A percentile compares a stretch with the other conserved stretches of the same genome.
phyloP scores from a whole-genome alignment of 179 eudicot genomes.

The Spinacia oleracea region DNA sequence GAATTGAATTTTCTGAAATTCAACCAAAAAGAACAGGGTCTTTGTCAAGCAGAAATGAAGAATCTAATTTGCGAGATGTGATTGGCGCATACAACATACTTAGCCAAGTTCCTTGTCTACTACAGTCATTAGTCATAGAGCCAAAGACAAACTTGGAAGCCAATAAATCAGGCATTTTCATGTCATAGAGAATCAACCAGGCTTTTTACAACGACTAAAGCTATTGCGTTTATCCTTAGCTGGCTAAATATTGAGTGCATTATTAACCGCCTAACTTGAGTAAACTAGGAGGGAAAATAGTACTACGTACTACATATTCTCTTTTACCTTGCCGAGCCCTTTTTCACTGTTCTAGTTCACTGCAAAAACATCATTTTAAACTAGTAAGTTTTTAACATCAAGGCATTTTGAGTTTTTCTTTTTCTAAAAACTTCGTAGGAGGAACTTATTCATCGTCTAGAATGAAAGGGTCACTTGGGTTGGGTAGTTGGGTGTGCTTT shows the following conservation, averaged over 20 bases:
- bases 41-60: conserved; percentile 4
- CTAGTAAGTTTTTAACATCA: not conserved
- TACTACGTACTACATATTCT: too few species aligned
- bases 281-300: not conserved
- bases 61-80: conserved; percentile 19
- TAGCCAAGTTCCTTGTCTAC: not conserved
- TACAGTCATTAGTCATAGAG: conserved; percentile 1
- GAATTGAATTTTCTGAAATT: too few species aligned
- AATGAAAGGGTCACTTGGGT: not conserved
- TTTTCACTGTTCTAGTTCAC: not conserved
- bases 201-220: not conserved
- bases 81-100: conserved; percentile 10
- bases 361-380: not conserved
- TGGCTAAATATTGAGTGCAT: not conserved
- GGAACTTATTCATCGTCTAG: not conserved
- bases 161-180: not conserved
- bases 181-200: conserved; percentile 4
- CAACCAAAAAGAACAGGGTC: not conserved
- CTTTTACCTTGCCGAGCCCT: not conserved
- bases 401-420: not conserved
- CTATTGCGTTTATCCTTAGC: not conserved
- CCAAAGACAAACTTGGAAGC: conserved; percentile 28
- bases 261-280: not conserved
- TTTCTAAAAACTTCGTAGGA: not conserved
- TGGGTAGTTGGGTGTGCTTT: not conserved